These are phyloP conservation scores for Dothideomycetes sp. DNA, from an alignment of 2,329 filamentous ascomycete species.

Conservation along the genomic window DNA sequence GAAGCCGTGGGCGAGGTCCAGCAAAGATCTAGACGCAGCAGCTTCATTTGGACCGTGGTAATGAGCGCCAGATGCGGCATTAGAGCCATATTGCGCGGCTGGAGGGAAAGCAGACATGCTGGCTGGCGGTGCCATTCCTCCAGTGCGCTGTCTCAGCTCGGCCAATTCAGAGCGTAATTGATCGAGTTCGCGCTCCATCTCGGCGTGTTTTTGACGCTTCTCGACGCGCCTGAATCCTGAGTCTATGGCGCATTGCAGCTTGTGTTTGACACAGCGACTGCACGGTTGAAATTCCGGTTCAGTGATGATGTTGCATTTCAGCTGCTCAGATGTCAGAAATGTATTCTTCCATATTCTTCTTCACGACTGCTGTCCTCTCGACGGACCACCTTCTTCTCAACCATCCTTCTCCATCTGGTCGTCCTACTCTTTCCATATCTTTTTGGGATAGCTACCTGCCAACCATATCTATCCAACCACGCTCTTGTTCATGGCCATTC, in stretches of 20 bases:
- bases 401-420: background rate
- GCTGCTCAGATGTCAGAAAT: constrained; percentile 31
- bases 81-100: too few species aligned
- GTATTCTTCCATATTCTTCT: background rate
- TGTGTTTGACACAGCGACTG: constrained; percentile 66
- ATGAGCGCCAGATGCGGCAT: constrained; percentile 10
- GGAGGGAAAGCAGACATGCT: background rate
- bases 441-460: too few species aligned
- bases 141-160: constrained; percentile 7
- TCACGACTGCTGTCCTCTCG: background rate
- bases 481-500: too few species aligned
- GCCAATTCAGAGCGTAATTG: constrained; percentile 26
- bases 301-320: constrained; percentile 75
- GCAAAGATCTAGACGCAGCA: constrained; percentile 23
- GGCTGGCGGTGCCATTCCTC: constrained; percentile 1
- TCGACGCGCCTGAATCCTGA: constrained; percentile 78
- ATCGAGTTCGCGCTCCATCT: constrained; percentile 78
- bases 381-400: background rate
- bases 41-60: constrained; percentile 26
- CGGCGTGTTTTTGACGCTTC: constrained; percentile 72
- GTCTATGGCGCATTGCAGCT: constrained; percentile 76
- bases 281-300: constrained; percentile 64
- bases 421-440: background rate
- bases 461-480: too few species aligned
- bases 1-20: constrained; percentile 26